Evolutionary conservation across 768 basidiomycete species (phyloP), one percentile per base, ranked within the genome.

Genomic region (Xerocomellus chrysenteron): DNA sequence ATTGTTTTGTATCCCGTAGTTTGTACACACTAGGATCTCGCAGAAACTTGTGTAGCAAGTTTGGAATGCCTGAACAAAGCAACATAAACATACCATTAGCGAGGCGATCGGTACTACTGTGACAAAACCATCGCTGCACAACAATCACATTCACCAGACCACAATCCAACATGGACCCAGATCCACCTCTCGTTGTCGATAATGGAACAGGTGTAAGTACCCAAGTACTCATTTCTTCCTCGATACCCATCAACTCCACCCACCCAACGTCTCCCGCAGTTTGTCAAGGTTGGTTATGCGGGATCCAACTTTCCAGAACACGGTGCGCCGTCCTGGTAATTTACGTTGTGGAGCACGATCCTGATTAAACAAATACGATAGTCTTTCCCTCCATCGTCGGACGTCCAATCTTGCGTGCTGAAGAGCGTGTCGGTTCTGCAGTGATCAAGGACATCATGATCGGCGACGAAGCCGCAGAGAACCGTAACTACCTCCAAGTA

Each of bases 311-410:
- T 97, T 65, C 95, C 95, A 49, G 90, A 90, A 76, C 86, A 91
- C 81, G 93, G 93, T 92, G 63, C 63, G 80, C 41, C 32, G 28
- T 28, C 48, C 47, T 41, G 46, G 19, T 16, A 9, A 43, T 42
- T 19, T 26, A 41, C n/a, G 2, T 26, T 3, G 12, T 11, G 3
- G 26, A 26, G 45, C 37, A 9, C 26, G 26, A 51, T 39, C 14
- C 28, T 54, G 39, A 56, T 50, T 6, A 21, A 30, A 21, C 33
- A 24, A 28, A 40, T 14, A 41, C 36, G 45, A 26, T 13, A 95
- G 94, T 97, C 55, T 99, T 98, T 71, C 92, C 96, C 3, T 98
- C 97, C 40, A 87, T 99, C 69, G 85, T 99, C 64, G 97, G 97
- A 17, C 88, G 96, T 19, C 96, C 96, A 32, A 99, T 99, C 71